These are phyloP conservation scores for Tricholoma matsutake DNA, from an alignment of 768 basidiomycete species.

Conservation along the genomic window DNA sequence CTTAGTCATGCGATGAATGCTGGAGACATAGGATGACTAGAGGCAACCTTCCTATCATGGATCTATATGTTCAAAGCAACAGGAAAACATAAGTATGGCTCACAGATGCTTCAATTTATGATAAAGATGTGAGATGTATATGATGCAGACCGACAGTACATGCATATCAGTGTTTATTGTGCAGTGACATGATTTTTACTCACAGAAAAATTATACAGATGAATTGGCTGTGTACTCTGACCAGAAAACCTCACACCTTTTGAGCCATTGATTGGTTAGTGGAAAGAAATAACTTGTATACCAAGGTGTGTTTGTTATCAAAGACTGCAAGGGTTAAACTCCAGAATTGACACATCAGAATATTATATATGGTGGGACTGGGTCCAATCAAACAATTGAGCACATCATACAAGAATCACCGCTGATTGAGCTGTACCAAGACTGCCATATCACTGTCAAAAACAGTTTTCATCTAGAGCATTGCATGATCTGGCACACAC, in stretches of 20 bases:
- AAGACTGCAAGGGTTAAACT: neutral
- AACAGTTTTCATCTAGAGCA: conserved; percentile 21
- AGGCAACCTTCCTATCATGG: conserved; percentile 24
- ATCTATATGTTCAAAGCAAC: conserved; percentile 24
- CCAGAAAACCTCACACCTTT: conserved; percentile 8
- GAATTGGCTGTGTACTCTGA: conserved; percentile 14
- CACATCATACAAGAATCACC: conserved; percentile 17
- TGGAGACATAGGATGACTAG: conserved; percentile 32
- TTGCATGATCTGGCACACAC: conserved; percentile 18
- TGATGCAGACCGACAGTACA: conserved; percentile 11
- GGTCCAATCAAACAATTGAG: conserved; percentile 10
- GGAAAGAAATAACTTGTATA: conserved; percentile 33
- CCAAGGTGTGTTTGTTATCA: conserved; percentile 6
- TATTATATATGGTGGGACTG: conserved; percentile 10
- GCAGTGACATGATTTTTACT: neutral
- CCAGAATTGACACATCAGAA: neutral
- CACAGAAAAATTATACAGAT: conserved; percentile 1
- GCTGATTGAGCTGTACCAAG: conserved; percentile 26
- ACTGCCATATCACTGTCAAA: conserved; percentile 9
- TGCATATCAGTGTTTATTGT: neutral
- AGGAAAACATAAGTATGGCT: no score
- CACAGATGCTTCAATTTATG: conserved; percentile 20
- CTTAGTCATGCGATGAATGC: conserved; percentile 24
- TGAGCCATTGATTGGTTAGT: conserved; percentile 25
- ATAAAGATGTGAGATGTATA: conserved; percentile 19